Evolutionary conservation across 2,329 filamentous ascomycete species (phyloP), one percentile per base, ranked within the genome.

Genomic region (Hymenoscyphus fructigenus): DNA sequence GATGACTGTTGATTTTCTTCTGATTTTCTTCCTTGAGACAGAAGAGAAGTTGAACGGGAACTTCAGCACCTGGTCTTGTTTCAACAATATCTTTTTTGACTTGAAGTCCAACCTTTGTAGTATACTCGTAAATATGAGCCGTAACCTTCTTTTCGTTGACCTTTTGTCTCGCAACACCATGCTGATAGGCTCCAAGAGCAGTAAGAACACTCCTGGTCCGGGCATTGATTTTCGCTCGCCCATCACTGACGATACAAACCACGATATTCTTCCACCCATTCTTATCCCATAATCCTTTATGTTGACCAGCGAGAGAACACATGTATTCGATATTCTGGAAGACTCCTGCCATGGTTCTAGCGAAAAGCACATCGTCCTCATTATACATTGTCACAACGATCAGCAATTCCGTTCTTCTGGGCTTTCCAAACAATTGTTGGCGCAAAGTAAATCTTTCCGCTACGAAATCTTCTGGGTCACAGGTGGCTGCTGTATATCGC

Each of bases 61-160:
- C 55, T 96, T 91, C 70, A 97, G 97, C 55, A 93, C 94, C 82
- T 96, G 94, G 93, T 47, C 97, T 85, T 3, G 92, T 97, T 73
- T 87, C 88, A 14, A 92, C 85, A 75, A 90, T 88, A 73, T 96
- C 92, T 72, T 94, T 92, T 62, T 89, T 88, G 3, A 94, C 93
- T 28, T 93, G 90, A 75, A 97, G 94, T 62, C 97, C 89, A 82
- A 83, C 75, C 65, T 83, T 81, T 1, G 82, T 84, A 3, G 82
- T 83, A 67, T 84, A 84, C 69, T 84, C 88, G 79, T 89, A 90
- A 65, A 90, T 87, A 76, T 90, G 88, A 5, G 88, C 88, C n/a
- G 86, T 89, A 62, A 90, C 87, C 68, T 89, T 85, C 75, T 88
- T 87, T 70, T 85, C 85, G 71, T 89, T 90, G 75, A 90, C 87